A percentile compares a stretch with the other conserved stretches of the same genome.
These are phyloP conservation scores for Fraxinus greggii DNA, from an alignment of 305 asterid species.

Conservation along the genomic window DNA sequence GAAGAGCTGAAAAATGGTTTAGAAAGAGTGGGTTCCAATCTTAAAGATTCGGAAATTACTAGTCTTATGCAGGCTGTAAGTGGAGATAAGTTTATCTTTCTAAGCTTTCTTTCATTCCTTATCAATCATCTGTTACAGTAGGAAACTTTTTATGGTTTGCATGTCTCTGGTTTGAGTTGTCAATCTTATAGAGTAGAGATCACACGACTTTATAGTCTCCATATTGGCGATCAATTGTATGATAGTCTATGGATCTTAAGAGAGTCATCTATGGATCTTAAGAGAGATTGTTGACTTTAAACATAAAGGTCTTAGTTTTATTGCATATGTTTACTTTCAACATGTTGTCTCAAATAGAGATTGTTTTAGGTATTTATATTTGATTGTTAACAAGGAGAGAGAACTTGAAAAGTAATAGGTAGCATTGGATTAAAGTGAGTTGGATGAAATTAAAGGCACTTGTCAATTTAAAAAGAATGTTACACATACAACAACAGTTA, in stretches of 20 bases:
- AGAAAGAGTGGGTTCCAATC: constrained; percentile 66
- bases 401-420: background rate
- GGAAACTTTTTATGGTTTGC: background rate
- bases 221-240: background rate
- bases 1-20: constrained; percentile 76
- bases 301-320: background rate
- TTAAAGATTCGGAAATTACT: constrained; percentile 61
- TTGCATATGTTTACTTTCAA: background rate
- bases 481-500: background rate
- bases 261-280: too few species aligned
- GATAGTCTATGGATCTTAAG: background rate
- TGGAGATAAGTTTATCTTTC: constrained; percentile 7
- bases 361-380: background rate
- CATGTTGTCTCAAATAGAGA: background rate
- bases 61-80: constrained; percentile 80
- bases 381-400: background rate
- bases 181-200: background rate
- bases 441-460: background rate
- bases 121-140: background rate
- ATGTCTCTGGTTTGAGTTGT: background rate
- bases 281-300: too few species aligned
- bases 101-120: background rate
- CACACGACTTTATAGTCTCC: background rate
- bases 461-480: background rate
- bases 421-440: background rate